Evolutionary conservation across 768 basidiomycete genomes (phyloP).

Genomic region (Suillus spraguei): DNA sequence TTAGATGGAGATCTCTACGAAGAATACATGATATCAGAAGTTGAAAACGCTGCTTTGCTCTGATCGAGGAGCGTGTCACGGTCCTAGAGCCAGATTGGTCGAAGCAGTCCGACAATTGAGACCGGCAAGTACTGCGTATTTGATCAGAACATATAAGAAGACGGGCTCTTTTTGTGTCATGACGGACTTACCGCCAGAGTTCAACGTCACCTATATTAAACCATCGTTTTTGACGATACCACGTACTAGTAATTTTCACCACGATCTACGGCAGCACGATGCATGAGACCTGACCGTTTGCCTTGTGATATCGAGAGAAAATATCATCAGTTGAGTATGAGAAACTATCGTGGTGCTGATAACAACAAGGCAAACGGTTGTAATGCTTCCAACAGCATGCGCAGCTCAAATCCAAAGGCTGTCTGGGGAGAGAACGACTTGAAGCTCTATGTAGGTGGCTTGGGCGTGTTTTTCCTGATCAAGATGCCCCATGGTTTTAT

Average conservation of each 20-base stretch:
- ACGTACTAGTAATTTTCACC: not conserved
- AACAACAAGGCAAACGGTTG: not conserved
- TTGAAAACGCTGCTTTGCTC: constrained; percentile 1
- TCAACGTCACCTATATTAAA: not conserved
- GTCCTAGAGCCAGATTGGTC: not conserved
- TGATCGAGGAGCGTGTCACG: not conserved
- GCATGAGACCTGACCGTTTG: not conserved
- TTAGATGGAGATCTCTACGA: constrained; percentile 9
- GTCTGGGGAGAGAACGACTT: not conserved
- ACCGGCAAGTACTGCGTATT: not conserved
- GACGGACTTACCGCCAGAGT: not conserved
- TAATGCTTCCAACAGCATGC: not conserved
- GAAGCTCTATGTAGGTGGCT: not conserved
- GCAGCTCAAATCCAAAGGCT: not conserved
- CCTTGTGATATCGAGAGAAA: not conserved
- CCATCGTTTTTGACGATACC: not conserved
- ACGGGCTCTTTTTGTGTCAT: not conserved
- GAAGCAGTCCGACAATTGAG: constrained; percentile 2
- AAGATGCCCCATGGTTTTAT: constrained; percentile 2
- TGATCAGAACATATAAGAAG: constrained; percentile 2
- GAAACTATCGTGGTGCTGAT: not conserved
- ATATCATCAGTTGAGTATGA: not conserved
- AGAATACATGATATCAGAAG: constrained; percentile 6
- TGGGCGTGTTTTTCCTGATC: constrained; percentile 10
- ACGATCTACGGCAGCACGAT: not conserved